These are phyloP conservation scores for Trametes versicolor DNA, from an alignment of 1,284 basidiomycete genomes.

Conservation along the genomic window DNA sequence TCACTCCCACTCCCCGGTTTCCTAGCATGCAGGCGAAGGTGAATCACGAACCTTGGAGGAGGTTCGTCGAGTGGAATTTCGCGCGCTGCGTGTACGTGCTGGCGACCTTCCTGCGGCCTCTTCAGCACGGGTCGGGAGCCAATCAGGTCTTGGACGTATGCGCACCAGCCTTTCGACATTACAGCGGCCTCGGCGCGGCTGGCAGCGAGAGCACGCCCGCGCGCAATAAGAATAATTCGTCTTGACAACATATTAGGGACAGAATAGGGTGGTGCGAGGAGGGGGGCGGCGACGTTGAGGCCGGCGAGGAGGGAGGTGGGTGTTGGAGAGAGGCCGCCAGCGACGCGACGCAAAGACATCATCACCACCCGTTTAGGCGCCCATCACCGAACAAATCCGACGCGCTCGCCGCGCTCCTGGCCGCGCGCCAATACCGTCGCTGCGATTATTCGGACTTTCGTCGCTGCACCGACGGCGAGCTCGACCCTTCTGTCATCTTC, in stretches of 20 bases:
- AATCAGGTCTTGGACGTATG: constrained; percentile 18
- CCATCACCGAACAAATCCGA: constrained; percentile 37
- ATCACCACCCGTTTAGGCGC: constrained; percentile 31
- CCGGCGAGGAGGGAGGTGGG: constrained; percentile 16
- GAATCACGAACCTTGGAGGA: constrained; percentile 67
- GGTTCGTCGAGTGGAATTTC: constrained; percentile 73
- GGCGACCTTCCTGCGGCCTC: constrained; percentile 53
- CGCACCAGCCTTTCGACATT: constrained; percentile 64
- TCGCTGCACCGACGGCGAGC: background rate
- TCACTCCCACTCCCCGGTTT: constrained; percentile 25
- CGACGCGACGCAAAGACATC: constrained; percentile 35
- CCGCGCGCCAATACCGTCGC: constrained; percentile 21
- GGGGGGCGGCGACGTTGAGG: constrained; percentile 22
- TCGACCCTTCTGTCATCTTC: background rate
- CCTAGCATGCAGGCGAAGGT: background rate
- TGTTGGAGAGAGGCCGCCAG: constrained; percentile 28
- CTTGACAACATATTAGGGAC: constrained; percentile 69
- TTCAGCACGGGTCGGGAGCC: constrained; percentile 10
- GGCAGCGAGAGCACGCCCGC: constrained; percentile 60
- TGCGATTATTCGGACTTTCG: constrained; percentile 11
- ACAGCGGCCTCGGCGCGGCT: constrained; percentile 51
- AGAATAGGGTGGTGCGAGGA: constrained; percentile 14
- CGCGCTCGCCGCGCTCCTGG: too few relatives aligned
- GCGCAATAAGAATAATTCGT: constrained; percentile 73
- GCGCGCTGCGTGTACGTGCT: constrained; percentile 59